phyloP scores from a whole-genome alignment of 1,284 basidiomycete genomes.

The Ganoderma boninense region DNA sequence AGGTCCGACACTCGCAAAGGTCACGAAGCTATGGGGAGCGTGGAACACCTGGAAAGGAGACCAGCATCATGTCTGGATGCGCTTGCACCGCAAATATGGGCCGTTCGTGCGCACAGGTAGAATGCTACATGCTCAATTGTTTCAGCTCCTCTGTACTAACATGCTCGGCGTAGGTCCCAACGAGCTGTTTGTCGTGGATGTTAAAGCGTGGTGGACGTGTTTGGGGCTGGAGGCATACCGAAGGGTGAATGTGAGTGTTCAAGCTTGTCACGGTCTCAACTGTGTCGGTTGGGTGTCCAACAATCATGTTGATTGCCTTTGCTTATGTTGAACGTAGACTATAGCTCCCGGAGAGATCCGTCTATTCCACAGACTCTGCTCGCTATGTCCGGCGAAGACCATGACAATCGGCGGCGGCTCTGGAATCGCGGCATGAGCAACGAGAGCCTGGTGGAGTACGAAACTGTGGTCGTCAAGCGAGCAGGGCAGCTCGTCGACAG shows the following conservation, averaged over 20 bases:
- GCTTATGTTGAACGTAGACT: background rate
- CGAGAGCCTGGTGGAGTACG: background rate
- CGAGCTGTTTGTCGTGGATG: background rate
- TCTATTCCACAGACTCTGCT: background rate
- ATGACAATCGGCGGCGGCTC: background rate
- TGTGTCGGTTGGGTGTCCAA: background rate
- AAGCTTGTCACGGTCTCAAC: background rate
- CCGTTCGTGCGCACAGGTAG: slow-evolving; percentile 4
- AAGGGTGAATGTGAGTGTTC: background rate
- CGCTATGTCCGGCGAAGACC: background rate
- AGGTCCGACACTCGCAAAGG: background rate
- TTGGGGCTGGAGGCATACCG: background rate
- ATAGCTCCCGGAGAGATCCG: background rate
- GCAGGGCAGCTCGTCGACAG: background rate
- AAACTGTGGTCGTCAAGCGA: background rate
- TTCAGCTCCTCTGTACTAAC: background rate
- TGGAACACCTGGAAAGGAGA: background rate
- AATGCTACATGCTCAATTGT: background rate
- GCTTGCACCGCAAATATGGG: background rate
- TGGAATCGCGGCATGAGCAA: background rate
- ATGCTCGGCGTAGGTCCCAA: background rate
- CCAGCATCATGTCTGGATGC: background rate
- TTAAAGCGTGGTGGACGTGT: background rate
- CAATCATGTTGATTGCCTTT: background rate
- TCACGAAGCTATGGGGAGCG: background rate